Base-by-base conservation (phyloP, 805 yeast genomes). In the Zygoascus tannicola region DNA sequence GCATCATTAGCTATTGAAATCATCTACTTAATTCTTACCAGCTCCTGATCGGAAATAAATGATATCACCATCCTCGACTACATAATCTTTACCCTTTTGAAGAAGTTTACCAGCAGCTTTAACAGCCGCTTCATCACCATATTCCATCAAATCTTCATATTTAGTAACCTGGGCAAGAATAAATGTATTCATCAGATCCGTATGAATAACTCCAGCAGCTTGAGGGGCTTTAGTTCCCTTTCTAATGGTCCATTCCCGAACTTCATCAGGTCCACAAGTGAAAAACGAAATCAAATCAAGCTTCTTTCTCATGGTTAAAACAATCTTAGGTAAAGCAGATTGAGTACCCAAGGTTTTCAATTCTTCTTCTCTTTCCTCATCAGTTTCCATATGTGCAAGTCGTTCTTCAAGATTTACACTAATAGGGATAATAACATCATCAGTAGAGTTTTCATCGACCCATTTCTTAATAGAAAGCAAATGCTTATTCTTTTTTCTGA, bases 231-330 rank as follows among this genome's bases (percentile, higher is more conserved):
- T 74, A 15, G 82, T 74, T 23, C 86, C 85, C 43, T 70, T 69
- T 58, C 88, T 73, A 44, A 87, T 71, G 15, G 87, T 82, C 97
- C 97, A 87, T 61, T 87, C 94, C 56, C 90, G 70, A 7, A 83
- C 88, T 70, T 92, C 98, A 50, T 85, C 85, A 35, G 94, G 83
- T 55, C 98, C 98, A 62, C 92, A 81, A 30, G 98, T 92, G 76
- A 86, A 92, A 73, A 81, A 92, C 43, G 96, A 86, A 53, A 88
- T 87, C 64, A 92, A 78, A 53, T 83, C 82, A 48, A 88, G 73
- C 49, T 85, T 80, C 53, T 76, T 70, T 71, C 97, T 82, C 97
- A 90, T 88, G 52, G 85, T 71, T 52, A 78, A 73, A 56, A 90
- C 80, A 55, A 90, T 83, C 68, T 76, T 77, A 55, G 97, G 96